Conservation (phyloP, 495 filamentous ascomycete genomes). For the Penicillium angulare region DNA sequence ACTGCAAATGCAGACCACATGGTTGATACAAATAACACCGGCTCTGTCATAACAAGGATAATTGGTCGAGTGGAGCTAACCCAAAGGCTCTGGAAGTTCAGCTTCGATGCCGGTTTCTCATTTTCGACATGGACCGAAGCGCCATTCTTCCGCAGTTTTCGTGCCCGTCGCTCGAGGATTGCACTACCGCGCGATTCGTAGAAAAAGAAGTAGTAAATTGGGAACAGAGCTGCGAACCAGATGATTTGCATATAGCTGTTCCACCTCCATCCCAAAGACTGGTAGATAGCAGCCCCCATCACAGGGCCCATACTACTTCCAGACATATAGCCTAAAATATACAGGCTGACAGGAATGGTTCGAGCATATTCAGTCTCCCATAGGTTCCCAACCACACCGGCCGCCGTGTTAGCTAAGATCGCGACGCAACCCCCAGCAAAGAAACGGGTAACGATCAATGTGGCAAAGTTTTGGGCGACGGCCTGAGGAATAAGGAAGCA, state of each 20-base stretch:
- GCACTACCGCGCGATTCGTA: slow-evolving; percentile 42
- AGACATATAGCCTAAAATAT: slow-evolving; percentile 39
- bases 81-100: slow-evolving; percentile 18
- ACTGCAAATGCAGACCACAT: slow-evolving; percentile 52
- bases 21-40: slow-evolving; percentile 49
- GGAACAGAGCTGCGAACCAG: slow-evolving; percentile 38
- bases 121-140: slow-evolving; percentile 31
- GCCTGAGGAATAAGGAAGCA: slow-evolving; percentile 48
- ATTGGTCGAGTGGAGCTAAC: slow-evolving; percentile 38
- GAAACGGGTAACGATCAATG: slow-evolving; percentile 44
- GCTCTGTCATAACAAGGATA: slow-evolving; percentile 50
- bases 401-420: slow-evolving; percentile 45
- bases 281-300: slow-evolving; percentile 42
- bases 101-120: slow-evolving; percentile 29
- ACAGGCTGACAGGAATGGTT: slow-evolving; percentile 48
- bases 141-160: slow-evolving; percentile 27
- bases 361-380: slow-evolving; percentile 39
- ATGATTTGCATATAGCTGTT: slow-evolving; percentile 50
- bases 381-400: slow-evolving; percentile 47
- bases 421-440: slow-evolving; percentile 47
- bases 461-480: slow-evolving; percentile 49
- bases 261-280: slow-evolving; percentile 46
- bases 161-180: slow-evolving; percentile 37
- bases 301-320: slow-evolving; percentile 50
- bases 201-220: slow-evolving; percentile 38